These are phyloP conservation scores for Amniculicola lignicola DNA, from an alignment of 495 filamentous ascomycete genomes.

Conservation along the genomic window DNA sequence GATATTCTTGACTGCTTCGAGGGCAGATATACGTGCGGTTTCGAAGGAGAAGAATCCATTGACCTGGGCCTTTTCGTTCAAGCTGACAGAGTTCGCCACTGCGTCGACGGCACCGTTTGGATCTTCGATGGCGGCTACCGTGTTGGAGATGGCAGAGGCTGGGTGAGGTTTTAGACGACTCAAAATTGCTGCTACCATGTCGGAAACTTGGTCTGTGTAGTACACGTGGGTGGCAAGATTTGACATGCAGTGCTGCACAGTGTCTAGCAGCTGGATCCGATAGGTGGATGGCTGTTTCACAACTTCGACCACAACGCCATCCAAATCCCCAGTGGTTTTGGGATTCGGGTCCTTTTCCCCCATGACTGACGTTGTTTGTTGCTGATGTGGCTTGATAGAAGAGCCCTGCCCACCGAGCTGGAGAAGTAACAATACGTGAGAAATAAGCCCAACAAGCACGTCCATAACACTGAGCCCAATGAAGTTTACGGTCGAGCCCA, in stretches of 20 bases:
- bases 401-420: constrained; percentile 57
- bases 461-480: constrained; percentile 94
- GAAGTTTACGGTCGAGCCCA: constrained; percentile 83
- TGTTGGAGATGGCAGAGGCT: constrained; percentile 42
- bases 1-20: constrained; percentile 77
- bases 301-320: constrained; percentile 33
- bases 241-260: constrained; percentile 73
- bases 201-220: constrained; percentile 87
- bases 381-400: constrained; percentile 37
- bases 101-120: constrained; percentile 38
- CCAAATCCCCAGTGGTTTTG: constrained; percentile 7
- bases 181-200: constrained; percentile 81
- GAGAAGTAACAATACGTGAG: constrained; percentile 71
- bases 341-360: constrained; percentile 10
- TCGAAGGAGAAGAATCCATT: constrained; percentile 71
- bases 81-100: constrained; percentile 44
- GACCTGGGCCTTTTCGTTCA: constrained; percentile 45
- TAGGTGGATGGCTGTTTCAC: constrained; percentile 44
- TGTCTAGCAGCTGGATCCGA: constrained; percentile 56
- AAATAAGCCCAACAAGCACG: constrained; percentile 73
- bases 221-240: constrained; percentile 90
- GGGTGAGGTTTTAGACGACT: constrained; percentile 65
- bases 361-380: constrained; percentile 32
- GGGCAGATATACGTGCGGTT: constrained; percentile 68
- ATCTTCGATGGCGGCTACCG: constrained; percentile 42